Conservation (phyloP, 2,329 filamentous ascomycete genomes). For the Knufia petricola region DNA sequence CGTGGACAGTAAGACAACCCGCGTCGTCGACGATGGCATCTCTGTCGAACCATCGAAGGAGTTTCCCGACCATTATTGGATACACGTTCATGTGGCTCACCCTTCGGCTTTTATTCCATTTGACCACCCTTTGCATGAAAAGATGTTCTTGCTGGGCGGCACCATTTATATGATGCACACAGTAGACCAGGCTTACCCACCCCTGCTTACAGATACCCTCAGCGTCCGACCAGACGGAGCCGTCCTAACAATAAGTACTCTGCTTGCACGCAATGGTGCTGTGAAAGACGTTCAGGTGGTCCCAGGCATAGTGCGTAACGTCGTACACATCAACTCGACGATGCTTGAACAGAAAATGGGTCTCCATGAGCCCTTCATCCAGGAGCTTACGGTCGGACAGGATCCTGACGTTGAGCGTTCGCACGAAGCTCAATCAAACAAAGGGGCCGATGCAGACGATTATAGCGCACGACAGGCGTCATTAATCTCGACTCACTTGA, state of each 20-base stretch:
- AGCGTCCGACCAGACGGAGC: slow-evolving; percentile 46
- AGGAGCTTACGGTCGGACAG: not conserved
- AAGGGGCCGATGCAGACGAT: not conserved
- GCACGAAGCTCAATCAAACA: not conserved
- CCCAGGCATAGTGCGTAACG: slow-evolving; percentile 46
- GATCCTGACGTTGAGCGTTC: no score
- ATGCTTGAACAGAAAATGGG: not conserved
- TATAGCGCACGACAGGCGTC: not conserved
- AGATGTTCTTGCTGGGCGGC: slow-evolving; percentile 45
- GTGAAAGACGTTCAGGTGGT: slow-evolving; percentile 46
- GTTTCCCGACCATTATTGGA: slow-evolving; percentile 43
- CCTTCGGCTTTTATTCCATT: slow-evolving; percentile 51
- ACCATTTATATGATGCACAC: slow-evolving; percentile 45
- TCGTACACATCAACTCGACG: slow-evolving; percentile 38
- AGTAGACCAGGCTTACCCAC: slow-evolving; percentile 49
- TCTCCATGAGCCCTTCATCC: not conserved
- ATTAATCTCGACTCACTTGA: slow-evolving; percentile 19
- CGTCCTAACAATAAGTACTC: slow-evolving; percentile 52
- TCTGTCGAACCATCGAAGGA: slow-evolving; percentile 40
- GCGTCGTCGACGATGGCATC: slow-evolving; percentile 55
- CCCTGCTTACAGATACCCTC: slow-evolving; percentile 40
- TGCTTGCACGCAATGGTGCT: slow-evolving; percentile 42
- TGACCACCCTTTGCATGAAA: slow-evolving; percentile 42
- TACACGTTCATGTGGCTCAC: slow-evolving; percentile 55
- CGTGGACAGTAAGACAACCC: slow-evolving; percentile 45